These are phyloP conservation scores for Hypoxylon sp. DNA, from an alignment of 2,329 filamentous ascomycete genomes.

Conservation along the genomic window DNA sequence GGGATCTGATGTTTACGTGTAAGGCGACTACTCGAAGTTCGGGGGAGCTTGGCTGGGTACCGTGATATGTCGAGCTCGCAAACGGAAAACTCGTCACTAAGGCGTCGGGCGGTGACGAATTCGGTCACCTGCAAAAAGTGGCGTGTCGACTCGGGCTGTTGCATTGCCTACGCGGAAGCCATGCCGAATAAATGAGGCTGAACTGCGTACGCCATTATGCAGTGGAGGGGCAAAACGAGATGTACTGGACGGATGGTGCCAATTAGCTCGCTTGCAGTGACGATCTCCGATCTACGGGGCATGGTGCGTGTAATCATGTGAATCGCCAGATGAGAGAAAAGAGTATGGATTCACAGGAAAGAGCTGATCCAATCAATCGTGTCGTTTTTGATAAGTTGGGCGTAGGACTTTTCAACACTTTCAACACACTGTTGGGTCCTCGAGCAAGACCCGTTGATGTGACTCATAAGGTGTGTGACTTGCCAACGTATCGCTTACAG, in stretches of 20 bases:
- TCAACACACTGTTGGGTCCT: background rate
- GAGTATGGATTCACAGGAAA: background rate
- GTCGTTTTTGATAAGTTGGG: background rate
- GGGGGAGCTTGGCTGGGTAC: background rate
- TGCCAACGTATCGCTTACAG: slow-evolving; percentile 3
- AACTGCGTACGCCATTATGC: slow-evolving; percentile 5
- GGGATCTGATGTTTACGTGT: slow-evolving; percentile 17
- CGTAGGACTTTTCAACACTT: background rate
- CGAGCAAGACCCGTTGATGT: background rate
- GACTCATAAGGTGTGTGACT: background rate
- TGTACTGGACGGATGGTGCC: background rate
- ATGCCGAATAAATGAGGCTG: slow-evolving; percentile 25
- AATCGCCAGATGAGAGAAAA: background rate
- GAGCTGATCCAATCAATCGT: background rate
- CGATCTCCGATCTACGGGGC: background rate
- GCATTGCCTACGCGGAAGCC: slow-evolving; percentile 8
- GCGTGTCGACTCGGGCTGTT: slow-evolving; percentile 18
- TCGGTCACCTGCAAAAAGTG: slow-evolving; percentile 17
- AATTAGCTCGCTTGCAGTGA: background rate
- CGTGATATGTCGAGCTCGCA: background rate
- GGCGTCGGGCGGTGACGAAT: slow-evolving; percentile 7
- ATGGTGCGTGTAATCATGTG: background rate
- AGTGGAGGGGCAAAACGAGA: background rate
- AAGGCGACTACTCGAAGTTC: background rate
- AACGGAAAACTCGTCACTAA: slow-evolving; percentile 10